A percentile compares a stretch with the other conserved stretches of the same genome.
Evolutionary conservation across 352 stramenopile species (phyloP).

Genomic region (Phytophthora chlamydospora): DNA sequence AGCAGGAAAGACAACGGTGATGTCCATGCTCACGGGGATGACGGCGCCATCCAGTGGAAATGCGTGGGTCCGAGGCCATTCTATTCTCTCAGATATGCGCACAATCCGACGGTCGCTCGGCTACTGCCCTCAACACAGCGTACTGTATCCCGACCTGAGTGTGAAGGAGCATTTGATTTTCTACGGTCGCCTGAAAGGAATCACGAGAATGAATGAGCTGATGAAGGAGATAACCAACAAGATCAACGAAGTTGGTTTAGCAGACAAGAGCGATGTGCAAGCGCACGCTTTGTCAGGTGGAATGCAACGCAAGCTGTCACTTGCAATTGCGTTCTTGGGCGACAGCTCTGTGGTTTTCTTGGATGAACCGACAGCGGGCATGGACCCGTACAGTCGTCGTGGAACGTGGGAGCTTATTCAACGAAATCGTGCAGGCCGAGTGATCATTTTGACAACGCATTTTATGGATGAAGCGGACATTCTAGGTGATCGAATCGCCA

Average conservation of each 20-base stretch:
- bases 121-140: constrained; percentile 97
- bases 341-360: constrained; percentile 79
- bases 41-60: constrained; percentile 58
- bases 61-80: constrained; percentile 61
- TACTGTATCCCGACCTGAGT: constrained; percentile 95
- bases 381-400: constrained; percentile 93
- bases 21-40: constrained; percentile 86
- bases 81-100: constrained; percentile 76
- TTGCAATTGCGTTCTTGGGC: constrained; percentile 80
- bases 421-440: constrained; percentile 51
- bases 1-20: constrained; percentile 91
- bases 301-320: constrained; percentile 82
- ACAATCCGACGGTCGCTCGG: constrained; percentile 90
- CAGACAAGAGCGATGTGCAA: constrained; percentile 81
- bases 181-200: constrained; percentile 93
- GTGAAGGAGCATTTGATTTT: constrained; percentile 96
- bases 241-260: constrained; percentile 91
- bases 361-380: constrained; percentile 92
- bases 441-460: constrained; percentile 93
- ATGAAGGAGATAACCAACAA: constrained; percentile 51
- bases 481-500: constrained; percentile 90
- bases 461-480: constrained; percentile 94
- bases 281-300: constrained; percentile 70
- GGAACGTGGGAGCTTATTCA: constrained; percentile 89
- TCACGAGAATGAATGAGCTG: constrained; percentile 27